These are phyloP conservation scores for Hirschioporus abietinus DNA, from an alignment of 768 basidiomycete species.

Conservation along the genomic window DNA sequence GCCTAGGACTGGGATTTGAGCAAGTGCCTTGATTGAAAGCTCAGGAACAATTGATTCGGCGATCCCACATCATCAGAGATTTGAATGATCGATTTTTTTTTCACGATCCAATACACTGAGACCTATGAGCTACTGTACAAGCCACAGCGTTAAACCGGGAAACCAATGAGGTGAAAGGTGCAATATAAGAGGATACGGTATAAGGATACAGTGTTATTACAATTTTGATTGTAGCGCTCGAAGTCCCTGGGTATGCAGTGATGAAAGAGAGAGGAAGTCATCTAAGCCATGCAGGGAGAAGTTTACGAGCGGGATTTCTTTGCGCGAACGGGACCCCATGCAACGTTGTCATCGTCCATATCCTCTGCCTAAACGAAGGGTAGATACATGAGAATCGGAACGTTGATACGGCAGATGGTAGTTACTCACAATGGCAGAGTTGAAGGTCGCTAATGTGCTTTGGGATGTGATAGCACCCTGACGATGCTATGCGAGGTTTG, in stretches of 20 bases:
- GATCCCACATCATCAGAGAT: no score
- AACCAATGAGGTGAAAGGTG: neutral
- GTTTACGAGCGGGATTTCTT: slow-evolving; percentile 1
- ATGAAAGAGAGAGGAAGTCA: neutral
- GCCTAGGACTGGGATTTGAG: neutral
- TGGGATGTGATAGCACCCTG: neutral
- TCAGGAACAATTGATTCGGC: neutral
- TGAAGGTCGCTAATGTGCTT: neutral
- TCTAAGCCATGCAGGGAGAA: neutral
- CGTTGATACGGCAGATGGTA: neutral
- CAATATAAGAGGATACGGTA: neutral
- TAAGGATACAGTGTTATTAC: neutral
- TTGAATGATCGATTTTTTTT: no score
- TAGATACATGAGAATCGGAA: neutral
- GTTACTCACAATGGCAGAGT: neutral
- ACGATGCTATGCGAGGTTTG: neutral
- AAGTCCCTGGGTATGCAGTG: slow-evolving; percentile 1
- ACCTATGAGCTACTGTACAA: no score
- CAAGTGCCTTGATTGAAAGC: neutral
- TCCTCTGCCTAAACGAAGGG: slow-evolving; percentile 1
- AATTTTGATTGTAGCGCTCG: neutral
- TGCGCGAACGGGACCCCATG: slow-evolving; percentile 3
- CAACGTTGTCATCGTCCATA: slow-evolving; percentile 3
- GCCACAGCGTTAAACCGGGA: neutral
- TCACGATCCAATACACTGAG: no score